Conservation (phyloP, 371 early-diverging fungal species). For the Mortierella sp. region DNA sequence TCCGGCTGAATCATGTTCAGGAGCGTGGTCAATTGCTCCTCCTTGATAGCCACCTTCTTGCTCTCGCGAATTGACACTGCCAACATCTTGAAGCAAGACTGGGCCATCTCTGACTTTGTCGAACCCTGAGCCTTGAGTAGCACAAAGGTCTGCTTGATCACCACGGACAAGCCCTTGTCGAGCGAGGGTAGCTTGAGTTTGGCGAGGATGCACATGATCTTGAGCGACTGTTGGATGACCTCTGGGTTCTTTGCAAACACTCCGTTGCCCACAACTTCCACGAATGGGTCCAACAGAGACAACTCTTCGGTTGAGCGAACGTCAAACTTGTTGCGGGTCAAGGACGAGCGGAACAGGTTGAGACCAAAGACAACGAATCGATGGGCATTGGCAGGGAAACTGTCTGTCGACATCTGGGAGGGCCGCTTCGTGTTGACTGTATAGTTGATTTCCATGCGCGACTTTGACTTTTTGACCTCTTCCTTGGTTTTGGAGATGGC, state of each 20-base stretch:
- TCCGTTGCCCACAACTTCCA: conserved; percentile 82
- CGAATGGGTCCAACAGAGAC: conserved; percentile 80
- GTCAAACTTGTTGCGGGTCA: conserved; percentile 77
- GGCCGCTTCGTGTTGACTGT: conserved; percentile 79
- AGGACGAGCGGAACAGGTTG: conserved; percentile 72
- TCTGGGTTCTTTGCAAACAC: conserved; percentile 82
- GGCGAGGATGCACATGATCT: conserved; percentile 75
- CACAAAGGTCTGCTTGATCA: conserved; percentile 80
- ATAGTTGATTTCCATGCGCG: conserved; percentile 69
- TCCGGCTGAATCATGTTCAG: conserved; percentile 87
- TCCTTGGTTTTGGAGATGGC: conserved; percentile 66
- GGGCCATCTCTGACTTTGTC: conserved; percentile 78
- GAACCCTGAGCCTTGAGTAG: conserved; percentile 73
- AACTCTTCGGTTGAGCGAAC: conserved; percentile 62
- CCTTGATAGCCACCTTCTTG: conserved; percentile 66
- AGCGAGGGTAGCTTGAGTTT: conserved; percentile 78
- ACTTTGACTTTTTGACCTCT: conserved; percentile 59
- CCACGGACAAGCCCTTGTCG: conserved; percentile 69
- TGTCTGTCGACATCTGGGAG: conserved; percentile 60
- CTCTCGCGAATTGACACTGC: conserved; percentile 80
- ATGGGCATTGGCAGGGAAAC: conserved; percentile 83
- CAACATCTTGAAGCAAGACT: conserved; percentile 84
- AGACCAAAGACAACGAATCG: conserved; percentile 95
- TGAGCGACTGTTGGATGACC: conserved; percentile 75
- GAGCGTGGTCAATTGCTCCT: conserved; percentile 82